phyloP scores from a whole-genome alignment of 2,329 filamentous ascomycete species.

The Cladosporium sp. region DNA sequence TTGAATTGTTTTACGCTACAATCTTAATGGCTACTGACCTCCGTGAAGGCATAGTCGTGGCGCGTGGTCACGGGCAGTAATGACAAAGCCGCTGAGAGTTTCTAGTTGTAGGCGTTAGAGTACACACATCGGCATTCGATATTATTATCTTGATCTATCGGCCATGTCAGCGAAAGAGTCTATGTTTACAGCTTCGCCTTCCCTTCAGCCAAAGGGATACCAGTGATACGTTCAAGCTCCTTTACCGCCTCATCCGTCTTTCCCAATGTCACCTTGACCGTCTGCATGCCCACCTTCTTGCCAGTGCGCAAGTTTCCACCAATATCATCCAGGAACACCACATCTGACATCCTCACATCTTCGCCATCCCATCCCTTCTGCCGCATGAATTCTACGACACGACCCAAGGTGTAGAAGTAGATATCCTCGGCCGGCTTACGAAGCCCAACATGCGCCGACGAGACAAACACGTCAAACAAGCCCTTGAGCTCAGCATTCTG shows the following conservation, averaged over 20 bases:
- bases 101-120: not conserved
- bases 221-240: slow-evolving; percentile 74
- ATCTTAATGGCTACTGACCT: not conserved
- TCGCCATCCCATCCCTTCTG: slow-evolving; percentile 54
- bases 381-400: slow-evolving; percentile 64
- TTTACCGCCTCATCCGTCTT: slow-evolving; percentile 77
- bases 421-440: slow-evolving; percentile 84
- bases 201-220: slow-evolving; percentile 58
- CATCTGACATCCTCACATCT: slow-evolving; percentile 62
- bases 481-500: slow-evolving; percentile 55
- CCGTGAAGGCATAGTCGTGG: not conserved
- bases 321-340: slow-evolving; percentile 92
- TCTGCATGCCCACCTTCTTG: slow-evolving; percentile 71
- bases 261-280: slow-evolving; percentile 81
- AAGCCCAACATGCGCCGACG: slow-evolving; percentile 80
- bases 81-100: not conserved
- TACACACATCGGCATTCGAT: not conserved
- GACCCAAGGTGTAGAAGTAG: slow-evolving; percentile 70
- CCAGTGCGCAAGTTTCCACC: slow-evolving; percentile 87
- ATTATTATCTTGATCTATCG: not conserved
- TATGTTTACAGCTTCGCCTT: slow-evolving; percentile 26
- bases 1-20: not conserved
- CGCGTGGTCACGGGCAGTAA: not conserved
- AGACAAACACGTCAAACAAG: slow-evolving; percentile 84
- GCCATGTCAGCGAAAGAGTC: not conserved